These are phyloP conservation scores for Picochlorum sp. DNA, from an alignment of 139 green algal genomes.

Conservation along the genomic window DNA sequence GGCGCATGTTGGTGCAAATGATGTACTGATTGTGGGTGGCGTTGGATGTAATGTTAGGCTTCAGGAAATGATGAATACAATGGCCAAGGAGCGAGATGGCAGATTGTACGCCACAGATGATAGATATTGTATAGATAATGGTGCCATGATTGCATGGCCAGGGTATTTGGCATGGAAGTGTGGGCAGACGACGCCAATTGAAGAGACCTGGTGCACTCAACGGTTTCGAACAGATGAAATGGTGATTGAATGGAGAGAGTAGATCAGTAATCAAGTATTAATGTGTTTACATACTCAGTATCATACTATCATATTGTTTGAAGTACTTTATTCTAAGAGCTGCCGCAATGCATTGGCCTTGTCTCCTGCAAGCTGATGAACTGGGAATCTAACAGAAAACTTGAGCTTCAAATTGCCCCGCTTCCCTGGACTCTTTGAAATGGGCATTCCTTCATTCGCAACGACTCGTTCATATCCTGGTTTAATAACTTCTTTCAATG, in stretches of 20 bases:
- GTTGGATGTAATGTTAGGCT: conserved; percentile 86
- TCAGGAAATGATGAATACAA: conserved; percentile 74
- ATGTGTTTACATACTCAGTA: not conserved
- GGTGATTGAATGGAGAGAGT: conserved; percentile 59
- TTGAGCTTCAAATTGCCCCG: conserved; percentile 60
- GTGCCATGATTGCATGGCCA: conserved; percentile 91
- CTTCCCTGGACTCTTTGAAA: conserved; percentile 45
- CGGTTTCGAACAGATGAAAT: conserved; percentile 82
- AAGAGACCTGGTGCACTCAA: conserved; percentile 71
- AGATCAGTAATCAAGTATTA: not conserved
- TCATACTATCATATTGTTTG: conserved; percentile 8
- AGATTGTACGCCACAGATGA: conserved; percentile 45
- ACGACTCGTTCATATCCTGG: conserved; percentile 24
- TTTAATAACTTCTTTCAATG: conserved; percentile 26
- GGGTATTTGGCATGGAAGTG: conserved; percentile 61
- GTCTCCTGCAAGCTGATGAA: conserved; percentile 9
- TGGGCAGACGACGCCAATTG: conserved; percentile 41
- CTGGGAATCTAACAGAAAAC: conserved; percentile 63
- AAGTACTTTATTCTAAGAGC: conserved; percentile 10
- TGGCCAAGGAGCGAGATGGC: conserved; percentile 59
- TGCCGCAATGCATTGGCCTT: conserved; percentile 11
- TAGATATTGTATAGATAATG: conserved; percentile 91
- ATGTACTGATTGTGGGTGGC: conserved; percentile 85
- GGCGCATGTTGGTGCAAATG: conserved; percentile 63
- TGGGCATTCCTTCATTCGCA: conserved; percentile 64